Evolutionary conservation across 2,329 filamentous ascomycete species (phyloP), one percentile per base, ranked within the genome.

Genomic region (Dactylellina leptospora): DNA sequence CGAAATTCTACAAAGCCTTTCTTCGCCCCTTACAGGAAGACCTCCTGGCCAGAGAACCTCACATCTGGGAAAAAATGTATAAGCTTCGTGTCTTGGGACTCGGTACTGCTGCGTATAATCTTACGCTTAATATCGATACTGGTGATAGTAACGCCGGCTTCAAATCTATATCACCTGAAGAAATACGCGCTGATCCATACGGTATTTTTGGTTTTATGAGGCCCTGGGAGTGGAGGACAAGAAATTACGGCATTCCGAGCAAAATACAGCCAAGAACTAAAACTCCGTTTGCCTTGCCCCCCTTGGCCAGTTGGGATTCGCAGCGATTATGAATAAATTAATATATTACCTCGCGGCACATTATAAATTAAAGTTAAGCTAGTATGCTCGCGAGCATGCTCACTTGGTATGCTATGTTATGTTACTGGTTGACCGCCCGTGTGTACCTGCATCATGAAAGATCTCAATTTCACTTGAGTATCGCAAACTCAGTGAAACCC

Each of bases 181-280:
- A 44, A 27, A 30, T 63, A 10, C 53, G 22, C 13, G 20, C 58
- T 13, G 58, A 44, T 6, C 33, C 45, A 10, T 59, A 38, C 63
- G 22, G 44, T 1, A 25, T 40, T 11, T 4, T 71, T 2, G 18
- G 30, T 13, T 40, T 62, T 3, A 45, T 63, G 28, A 58, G 40
- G 20, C 33, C 44, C 4, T 16, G 13, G 2, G 66, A 71, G 18
- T 71, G 66, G 66, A 40, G 58, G 36, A 11, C 10, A 4, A 30
- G 66, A n/a, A 71, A 71, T 30, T 71, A 62, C 16, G 42, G 54
- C 48, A n/a, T n/a, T 18, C 23, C 4, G 36, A 9, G 36, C n/a
- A 13, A 58, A 71, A 36, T 71, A 58, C 58, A 42, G 58, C 6
- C 66, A 71, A 18, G 58, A 48, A 5, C 63, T 63, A 16, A 71